Percentiles rank a stretch among this genome's conserved stretches.
These are phyloP conservation scores for Fraxinus anomala DNA, from an alignment of 257 asterid genomes.

Conservation along the genomic window DNA sequence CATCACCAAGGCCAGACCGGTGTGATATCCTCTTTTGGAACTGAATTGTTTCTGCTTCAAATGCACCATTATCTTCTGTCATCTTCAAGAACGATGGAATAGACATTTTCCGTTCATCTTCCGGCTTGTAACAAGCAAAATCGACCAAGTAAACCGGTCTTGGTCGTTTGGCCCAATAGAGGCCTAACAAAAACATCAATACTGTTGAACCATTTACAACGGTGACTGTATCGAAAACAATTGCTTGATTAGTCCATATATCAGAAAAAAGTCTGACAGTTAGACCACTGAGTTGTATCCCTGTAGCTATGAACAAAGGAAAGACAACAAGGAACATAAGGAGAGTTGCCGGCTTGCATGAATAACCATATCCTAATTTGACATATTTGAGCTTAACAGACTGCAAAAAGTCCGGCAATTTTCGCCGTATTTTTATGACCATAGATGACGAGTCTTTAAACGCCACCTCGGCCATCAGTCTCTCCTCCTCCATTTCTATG, in stretches of 20 bases:
- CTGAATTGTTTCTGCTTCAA: slow-evolving; percentile 19
- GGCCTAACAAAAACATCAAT: slow-evolving; percentile 24
- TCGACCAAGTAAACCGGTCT: slow-evolving; percentile 46
- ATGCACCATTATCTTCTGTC: slow-evolving; percentile 39
- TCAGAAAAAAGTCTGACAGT: slow-evolving; percentile 18
- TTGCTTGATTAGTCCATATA: slow-evolving; percentile 21
- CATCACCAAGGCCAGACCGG: slow-evolving; percentile 50
- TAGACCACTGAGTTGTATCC: slow-evolving; percentile 23
- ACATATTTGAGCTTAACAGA: slow-evolving; percentile 55
- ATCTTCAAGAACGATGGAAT: slow-evolving; percentile 37
- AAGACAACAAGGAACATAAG: slow-evolving; percentile 12
- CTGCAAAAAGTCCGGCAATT: slow-evolving; percentile 43
- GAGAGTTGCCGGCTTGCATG: slow-evolving; percentile 36
- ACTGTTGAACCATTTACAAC: slow-evolving; percentile 10
- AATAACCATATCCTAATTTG: slow-evolving; percentile 44
- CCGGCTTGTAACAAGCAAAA: slow-evolving; percentile 58
- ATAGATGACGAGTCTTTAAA: slow-evolving; percentile 50
- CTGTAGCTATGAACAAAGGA: slow-evolving; percentile 29
- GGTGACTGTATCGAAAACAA: slow-evolving; percentile 14
- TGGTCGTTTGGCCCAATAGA: slow-evolving; percentile 38
- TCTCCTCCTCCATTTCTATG: slow-evolving; percentile 50
- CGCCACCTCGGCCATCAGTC: slow-evolving; percentile 52
- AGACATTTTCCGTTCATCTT: slow-evolving; percentile 44
- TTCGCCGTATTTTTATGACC: slow-evolving; percentile 45
- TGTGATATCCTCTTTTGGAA: slow-evolving; percentile 35